These are phyloP conservation scores for Chlamydomonas eustigma DNA, from an alignment of 139 green algal genomes.

Conservation along the genomic window DNA sequence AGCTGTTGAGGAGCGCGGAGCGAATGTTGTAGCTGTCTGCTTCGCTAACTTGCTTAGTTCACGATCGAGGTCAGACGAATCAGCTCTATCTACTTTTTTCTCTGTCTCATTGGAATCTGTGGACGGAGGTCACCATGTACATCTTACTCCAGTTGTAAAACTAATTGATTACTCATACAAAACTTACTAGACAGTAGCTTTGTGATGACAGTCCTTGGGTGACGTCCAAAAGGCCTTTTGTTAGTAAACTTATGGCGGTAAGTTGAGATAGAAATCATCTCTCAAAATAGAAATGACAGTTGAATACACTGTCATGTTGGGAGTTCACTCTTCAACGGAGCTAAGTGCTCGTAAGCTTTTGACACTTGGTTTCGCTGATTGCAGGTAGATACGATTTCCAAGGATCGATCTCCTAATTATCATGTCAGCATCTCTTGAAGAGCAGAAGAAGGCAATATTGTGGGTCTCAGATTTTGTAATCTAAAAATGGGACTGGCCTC, in stretches of 20 bases:
- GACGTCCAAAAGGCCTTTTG: not conserved
- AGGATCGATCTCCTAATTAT: slow-evolving; percentile 15
- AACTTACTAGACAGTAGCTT: not conserved
- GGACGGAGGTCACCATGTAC: too few species aligned
- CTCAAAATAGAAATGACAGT: not conserved
- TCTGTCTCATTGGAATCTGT: not conserved
- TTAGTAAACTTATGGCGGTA: not conserved
- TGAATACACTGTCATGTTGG: too few species aligned
- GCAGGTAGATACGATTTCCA: too few species aligned
- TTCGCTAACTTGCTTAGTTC: slow-evolving; percentile 55
- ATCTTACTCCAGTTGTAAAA: not conserved
- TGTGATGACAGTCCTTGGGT: not conserved
- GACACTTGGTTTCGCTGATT: not conserved
- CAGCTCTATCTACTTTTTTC: not conserved
- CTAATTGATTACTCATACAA: not conserved
- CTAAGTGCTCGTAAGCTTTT: not conserved
- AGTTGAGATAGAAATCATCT: not conserved
- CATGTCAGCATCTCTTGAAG: slow-evolving; percentile 37
- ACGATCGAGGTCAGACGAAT: slow-evolving; percentile 34
- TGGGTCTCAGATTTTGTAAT: slow-evolving; percentile 1
- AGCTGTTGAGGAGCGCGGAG: slow-evolving; percentile 66
- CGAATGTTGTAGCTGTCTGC: slow-evolving; percentile 80
- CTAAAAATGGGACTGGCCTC: not conserved
- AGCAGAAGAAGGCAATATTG: slow-evolving; percentile 74
- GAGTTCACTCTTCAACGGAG: slow-evolving; percentile 6